Percentiles rank a stretch among this genome's conserved stretches.
Conservation (phyloP, 1,284 basidiomycete genomes). For the Anthracocystis panici-leucophaei region DNA sequence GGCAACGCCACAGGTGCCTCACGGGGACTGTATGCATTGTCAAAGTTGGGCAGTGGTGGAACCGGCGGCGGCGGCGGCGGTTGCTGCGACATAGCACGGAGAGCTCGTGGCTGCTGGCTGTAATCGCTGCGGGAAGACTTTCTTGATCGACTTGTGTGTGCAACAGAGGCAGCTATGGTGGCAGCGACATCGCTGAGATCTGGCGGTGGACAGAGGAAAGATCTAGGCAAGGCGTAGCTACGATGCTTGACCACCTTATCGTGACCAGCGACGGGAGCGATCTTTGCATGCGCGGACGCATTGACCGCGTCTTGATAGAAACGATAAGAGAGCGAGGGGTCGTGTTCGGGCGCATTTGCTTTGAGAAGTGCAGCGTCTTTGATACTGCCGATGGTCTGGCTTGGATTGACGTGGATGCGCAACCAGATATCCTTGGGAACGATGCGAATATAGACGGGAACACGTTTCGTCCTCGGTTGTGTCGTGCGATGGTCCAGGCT, state of each 20-base stretch:
- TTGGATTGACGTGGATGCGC: conserved; percentile 45
- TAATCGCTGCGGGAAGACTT: not conserved
- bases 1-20: conserved; percentile 7
- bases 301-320: conserved; percentile 55
- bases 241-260: conserved; percentile 35
- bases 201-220: conserved; percentile 24
- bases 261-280: conserved; percentile 28
- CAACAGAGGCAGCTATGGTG: conserved; percentile 9
- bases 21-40: conserved; percentile 10
- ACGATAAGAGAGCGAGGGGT: conserved; percentile 37
- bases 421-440: conserved; percentile 62
- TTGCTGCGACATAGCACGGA: not conserved
- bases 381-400: conserved; percentile 50
- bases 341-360: conserved; percentile 39
- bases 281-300: conserved; percentile 31
- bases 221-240: conserved; percentile 38
- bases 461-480: not conserved
- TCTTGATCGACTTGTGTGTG: not conserved
- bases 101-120: not conserved
- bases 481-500: not conserved
- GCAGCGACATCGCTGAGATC: conserved; percentile 19
- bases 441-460: conserved; percentile 58
- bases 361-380: conserved; percentile 47
- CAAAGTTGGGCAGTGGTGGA: conserved; percentile 7
- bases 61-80: not conserved